phyloP scores from a whole-genome alignment of 352 stramenopile species.

The Phytophthora niederhauseri region DNA sequence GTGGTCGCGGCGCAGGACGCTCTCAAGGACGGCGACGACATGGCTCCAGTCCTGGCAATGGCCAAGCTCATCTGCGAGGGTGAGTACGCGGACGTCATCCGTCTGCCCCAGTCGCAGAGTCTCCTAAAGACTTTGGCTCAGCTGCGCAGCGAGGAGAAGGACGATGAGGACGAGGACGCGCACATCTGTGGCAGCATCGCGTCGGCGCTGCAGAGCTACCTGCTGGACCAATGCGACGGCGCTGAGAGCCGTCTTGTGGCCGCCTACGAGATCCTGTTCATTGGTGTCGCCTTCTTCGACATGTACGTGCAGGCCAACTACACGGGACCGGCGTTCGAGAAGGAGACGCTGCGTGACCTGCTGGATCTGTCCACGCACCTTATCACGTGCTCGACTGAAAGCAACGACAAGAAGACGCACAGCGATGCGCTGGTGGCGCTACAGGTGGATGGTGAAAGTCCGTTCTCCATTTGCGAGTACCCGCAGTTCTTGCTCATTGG shows the following conservation, averaged over 20 bases:
- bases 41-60: slow-evolving; percentile 45
- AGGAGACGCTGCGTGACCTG: slow-evolving; percentile 52
- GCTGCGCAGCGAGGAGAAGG: slow-evolving; percentile 22
- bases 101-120: slow-evolving; percentile 39
- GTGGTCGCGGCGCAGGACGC: slow-evolving; percentile 20
- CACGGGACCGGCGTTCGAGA: slow-evolving; percentile 76
- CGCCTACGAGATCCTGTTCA: slow-evolving; percentile 65
- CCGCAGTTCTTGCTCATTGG: slow-evolving; percentile 70
- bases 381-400: slow-evolving; percentile 35
- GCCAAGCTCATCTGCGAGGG: slow-evolving; percentile 64
- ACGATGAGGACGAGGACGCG: slow-evolving; percentile 29
- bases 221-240: slow-evolving; percentile 40
- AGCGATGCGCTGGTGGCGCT: slow-evolving; percentile 64
- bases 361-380: slow-evolving; percentile 41
- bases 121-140: slow-evolving; percentile 32
- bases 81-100: slow-evolving; percentile 64
- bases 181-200: slow-evolving; percentile 60
- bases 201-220: slow-evolving; percentile 45
- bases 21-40: slow-evolving; percentile 24
- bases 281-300: slow-evolving; percentile 68
- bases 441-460: slow-evolving; percentile 80
- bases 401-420: slow-evolving; percentile 52
- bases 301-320: slow-evolving; percentile 88
- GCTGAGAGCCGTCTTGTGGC: slow-evolving; percentile 41
- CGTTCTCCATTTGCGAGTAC: slow-evolving; percentile 83